These are phyloP conservation scores for Chrysanthemum lavandulifolium DNA, from an alignment of 129 eudicot genomes.

Conservation along the genomic window DNA sequence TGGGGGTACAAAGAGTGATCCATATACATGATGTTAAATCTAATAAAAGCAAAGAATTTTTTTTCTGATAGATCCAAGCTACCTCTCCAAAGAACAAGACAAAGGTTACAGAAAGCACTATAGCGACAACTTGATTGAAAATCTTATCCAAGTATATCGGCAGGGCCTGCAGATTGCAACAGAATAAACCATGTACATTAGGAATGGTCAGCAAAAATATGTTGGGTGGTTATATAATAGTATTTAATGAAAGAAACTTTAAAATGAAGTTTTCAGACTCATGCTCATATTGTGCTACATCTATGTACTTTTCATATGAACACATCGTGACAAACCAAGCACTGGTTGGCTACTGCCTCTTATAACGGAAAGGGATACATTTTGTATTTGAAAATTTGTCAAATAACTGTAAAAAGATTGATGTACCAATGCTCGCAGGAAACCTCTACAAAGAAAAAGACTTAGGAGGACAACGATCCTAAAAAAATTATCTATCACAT, in stretches of 20 bases:
- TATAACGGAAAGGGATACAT: neutral
- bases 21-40: constrained; percentile 2
- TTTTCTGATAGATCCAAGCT: constrained; percentile 17
- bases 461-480: neutral
- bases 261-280: neutral
- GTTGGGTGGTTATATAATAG: too few relatives aligned
- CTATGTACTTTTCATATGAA: constrained; percentile 9
- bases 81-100: constrained; percentile 96
- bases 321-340: constrained; percentile 8
- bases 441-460: constrained; percentile 4
- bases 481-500: neutral
- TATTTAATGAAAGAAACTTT: neutral
- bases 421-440: constrained; percentile 19
- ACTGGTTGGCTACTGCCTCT: constrained; percentile 7
- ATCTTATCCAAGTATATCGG: constrained; percentile 91
- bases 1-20: constrained; percentile 14
- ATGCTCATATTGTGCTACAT: too few relatives aligned
- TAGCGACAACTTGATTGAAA: constrained; percentile 83
- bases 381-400: constrained; percentile 8
- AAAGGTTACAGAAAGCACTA: constrained; percentile 89
- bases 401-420: neutral
- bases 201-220: constrained; percentile 1
- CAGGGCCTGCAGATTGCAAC: constrained; percentile 66
- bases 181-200: constrained; percentile 9
- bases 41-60: too few relatives aligned